Evolutionary conservation across 805 yeast genomes (phyloP).

Genomic region (Lipomyces spencermartinsiae): DNA sequence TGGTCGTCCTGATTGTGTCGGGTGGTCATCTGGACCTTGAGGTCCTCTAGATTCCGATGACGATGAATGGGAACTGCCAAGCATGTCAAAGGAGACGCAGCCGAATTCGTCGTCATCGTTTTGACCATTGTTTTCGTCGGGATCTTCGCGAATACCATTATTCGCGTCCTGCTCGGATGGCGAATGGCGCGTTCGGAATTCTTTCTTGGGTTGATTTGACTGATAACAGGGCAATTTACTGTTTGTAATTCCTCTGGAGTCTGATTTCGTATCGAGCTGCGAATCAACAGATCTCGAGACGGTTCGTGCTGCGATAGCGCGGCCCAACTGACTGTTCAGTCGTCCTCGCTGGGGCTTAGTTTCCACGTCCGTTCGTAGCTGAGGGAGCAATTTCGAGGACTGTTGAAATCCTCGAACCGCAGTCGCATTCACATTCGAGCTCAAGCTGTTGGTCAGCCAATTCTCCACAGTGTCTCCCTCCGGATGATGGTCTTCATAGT

Average conservation of each 20-base stretch:
- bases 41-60: not conserved
- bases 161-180: not conserved
- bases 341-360: not conserved
- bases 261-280: not conserved
- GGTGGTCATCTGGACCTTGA: not conserved
- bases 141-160: not conserved
- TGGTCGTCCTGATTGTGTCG: not conserved
- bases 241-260: not conserved
- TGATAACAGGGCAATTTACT: not conserved
- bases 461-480: not conserved
- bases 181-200: not conserved
- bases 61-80: not conserved
- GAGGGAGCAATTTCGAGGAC: not conserved
- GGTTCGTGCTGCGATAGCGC: not conserved
- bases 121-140: not conserved
- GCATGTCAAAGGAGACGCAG: not conserved
- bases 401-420: not conserved
- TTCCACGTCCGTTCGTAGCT: not conserved
- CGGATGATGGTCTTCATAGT: not conserved
- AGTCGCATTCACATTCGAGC: not conserved
- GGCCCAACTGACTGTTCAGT: not conserved
- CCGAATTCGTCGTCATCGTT: not conserved
- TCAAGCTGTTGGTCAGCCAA: not conserved
- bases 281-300: not conserved
- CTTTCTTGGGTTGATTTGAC: not conserved